Evolutionary conservation across 331 rosid genomes (phyloP), one percentile per base, ranked within the genome.

Genomic region (Rhamnella rubrinervis): DNA sequence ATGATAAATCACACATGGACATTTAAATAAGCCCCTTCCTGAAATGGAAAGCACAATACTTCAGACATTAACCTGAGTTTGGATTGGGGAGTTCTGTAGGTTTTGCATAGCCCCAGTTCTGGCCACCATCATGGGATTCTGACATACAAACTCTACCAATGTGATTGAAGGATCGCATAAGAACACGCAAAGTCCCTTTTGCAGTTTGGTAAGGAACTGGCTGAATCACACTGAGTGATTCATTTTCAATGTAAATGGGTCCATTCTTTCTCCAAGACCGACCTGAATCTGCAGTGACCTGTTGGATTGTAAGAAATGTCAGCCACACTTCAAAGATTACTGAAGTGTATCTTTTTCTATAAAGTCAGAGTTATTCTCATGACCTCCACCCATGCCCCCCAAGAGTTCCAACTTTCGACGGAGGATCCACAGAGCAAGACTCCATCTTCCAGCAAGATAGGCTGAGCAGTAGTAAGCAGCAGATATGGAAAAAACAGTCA

Each of bases 301-400:
- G 78, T 78, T 67, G 79, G 58, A 38, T 62, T 62, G 56, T 18
- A 63, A 74, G 63, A 63, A 58, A 68, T 65, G 71, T 73, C 21
- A 70, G 75, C 35, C 63, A 67, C 58, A 53, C 50, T 71, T 59
- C 67, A n/a, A 74, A 77, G 9, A 62, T 78, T 51, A 20, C n/a
- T 51, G 31, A 64, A 38, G 47, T 66, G 69, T 55, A 74, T 60
- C 1, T 12, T 28, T 26, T 62, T 47, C 66, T 66, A 59, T 21
- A 31, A 38, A 75, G 75, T 67, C 41, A 0, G 55, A 20, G 66
- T 75, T 58, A 14, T 44, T 46, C 61, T 66, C 61, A 53, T 56
- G 73, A 93, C 97, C 97, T 93, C 98, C 63, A 88, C 67, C 98
- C 97, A 92, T 66, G 98, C 81, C 0, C 98, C 98, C 98, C 98